Evolutionary conservation across 345 rosid genomes (phyloP).

Genomic region (Salix viminalis): DNA sequence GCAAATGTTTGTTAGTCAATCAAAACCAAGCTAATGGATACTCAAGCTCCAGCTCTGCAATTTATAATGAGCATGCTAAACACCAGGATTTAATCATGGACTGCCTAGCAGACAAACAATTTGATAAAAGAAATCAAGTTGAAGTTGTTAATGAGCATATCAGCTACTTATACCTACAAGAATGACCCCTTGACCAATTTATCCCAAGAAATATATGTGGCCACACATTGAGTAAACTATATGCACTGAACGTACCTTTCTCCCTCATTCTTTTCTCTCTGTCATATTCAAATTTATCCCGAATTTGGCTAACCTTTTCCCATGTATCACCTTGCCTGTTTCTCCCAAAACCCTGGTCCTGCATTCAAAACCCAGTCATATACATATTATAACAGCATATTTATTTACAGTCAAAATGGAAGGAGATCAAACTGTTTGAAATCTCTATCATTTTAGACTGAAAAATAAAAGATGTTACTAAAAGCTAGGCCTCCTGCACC

Average conservation of each 20-base stretch:
- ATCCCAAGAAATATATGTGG: not conserved
- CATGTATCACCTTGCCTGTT: slow-evolving; percentile 50
- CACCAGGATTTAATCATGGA: not conserved
- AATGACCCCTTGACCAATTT: not conserved
- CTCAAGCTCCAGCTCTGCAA: not conserved
- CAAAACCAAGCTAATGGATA: not conserved
- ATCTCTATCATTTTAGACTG: not conserved
- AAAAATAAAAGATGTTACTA: not conserved
- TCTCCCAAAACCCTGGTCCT: slow-evolving; percentile 54
- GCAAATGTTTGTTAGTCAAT: not conserved
- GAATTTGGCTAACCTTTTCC: slow-evolving; percentile 60
- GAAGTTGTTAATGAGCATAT: not conserved
- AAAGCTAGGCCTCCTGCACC: not conserved
- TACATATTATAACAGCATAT: not conserved
- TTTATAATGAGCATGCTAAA: not conserved
- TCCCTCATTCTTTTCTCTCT: slow-evolving; percentile 77
- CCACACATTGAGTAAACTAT: not conserved
- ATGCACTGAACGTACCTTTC: slow-evolving; percentile 43
- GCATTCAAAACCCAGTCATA: slow-evolving; percentile 15
- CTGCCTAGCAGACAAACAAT: not conserved
- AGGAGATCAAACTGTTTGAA: not conserved
- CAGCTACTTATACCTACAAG: not conserved
- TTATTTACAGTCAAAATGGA: not conserved
- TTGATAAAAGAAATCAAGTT: not conserved
- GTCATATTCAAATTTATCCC: slow-evolving; percentile 80